Evolutionary conservation across 208 protist genomes (phyloP), one percentile per base, ranked within the genome.

Genomic region (Trypanosoma congolense): DNA sequence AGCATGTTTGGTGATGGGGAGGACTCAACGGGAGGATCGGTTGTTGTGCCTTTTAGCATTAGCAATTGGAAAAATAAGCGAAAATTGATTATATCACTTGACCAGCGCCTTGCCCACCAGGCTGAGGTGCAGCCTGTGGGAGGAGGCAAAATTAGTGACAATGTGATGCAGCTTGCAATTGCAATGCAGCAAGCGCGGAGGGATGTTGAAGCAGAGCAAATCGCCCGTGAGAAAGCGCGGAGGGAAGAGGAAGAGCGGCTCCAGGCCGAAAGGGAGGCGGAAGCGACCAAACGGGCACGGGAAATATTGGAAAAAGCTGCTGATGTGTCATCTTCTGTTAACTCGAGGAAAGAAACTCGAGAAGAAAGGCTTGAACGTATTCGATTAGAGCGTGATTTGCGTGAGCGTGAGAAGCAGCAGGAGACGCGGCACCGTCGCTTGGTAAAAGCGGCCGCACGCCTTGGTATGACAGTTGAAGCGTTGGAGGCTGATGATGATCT

Each of bases 51-150:
- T 3, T 87, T 87, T 47, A 77, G 72, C 25, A 72, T 89, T 33
- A 78, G 72, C 52, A 81, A 72, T 67, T 88, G 84, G 84, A 78
- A 74, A 35, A 92, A 92, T 47, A 82, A 83, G 51, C 87, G 87
- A 51, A 89, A 89, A 31, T 52, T 89, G 2, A 68, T 92, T 41
- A 73, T 92, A 10, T 73, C 84, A 1, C 63, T 92, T n/a, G 77
- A 88, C 56, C 69, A 89, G 66, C 78, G 80, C 12, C 53, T 87
- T 0, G 75, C 75, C 12, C 80, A 88, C 49, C 73, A 82, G 56
- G 55, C 65, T 22, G 68, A 77, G n/a, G 60, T 44, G 16, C 65
- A 63, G 9, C 12, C 30, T 12, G 48, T 65, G 29, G 21, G 35
- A 25, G 60, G 57, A 22, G 38, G 47, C 29, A 66, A 28, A 2